A percentile compares a stretch with the other conserved stretches of the same genome.
Evolutionary conservation across 306 rosid genomes (phyloP).

Genomic region (Trichosanthes truncata): DNA sequence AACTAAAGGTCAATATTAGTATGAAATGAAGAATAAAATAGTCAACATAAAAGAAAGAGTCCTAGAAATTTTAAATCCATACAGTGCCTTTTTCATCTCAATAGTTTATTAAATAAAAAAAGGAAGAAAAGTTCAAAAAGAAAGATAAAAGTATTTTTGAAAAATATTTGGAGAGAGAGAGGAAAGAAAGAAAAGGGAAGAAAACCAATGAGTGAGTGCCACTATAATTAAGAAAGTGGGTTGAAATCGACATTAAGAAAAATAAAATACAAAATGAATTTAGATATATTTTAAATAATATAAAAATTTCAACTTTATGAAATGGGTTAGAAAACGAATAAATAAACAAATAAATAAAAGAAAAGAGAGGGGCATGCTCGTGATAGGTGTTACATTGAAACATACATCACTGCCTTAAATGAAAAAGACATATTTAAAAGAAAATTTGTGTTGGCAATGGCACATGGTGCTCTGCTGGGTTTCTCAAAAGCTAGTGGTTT

Average conservation of each 20-base stretch:
- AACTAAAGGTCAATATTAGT: too few relatives aligned
- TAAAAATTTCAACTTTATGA: neutral
- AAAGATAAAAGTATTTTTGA: neutral
- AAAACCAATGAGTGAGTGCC: neutral
- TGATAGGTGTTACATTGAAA: neutral
- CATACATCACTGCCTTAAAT: neutral
- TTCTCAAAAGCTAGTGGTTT: neutral
- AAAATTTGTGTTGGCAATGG: neutral
- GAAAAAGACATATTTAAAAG: neutral
- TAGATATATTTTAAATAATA: neutral
- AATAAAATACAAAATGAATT: neutral
- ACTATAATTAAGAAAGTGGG: neutral
- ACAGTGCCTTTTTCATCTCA: neutral
- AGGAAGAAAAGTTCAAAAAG: neutral
- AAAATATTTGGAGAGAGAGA: neutral
- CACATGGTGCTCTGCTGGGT: neutral
- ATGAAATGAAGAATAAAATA: too few relatives aligned
- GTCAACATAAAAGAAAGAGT: too few relatives aligned
- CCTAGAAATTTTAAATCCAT: neutral
- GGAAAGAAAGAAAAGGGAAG: neutral
- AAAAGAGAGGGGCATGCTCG: neutral
- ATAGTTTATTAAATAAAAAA: neutral
- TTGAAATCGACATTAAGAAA: neutral
- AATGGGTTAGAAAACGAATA: neutral
- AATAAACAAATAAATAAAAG: neutral